Base-by-base conservation (phyloP, 2,329 filamentous ascomycete species). In the Ascochyta lentis region DNA sequence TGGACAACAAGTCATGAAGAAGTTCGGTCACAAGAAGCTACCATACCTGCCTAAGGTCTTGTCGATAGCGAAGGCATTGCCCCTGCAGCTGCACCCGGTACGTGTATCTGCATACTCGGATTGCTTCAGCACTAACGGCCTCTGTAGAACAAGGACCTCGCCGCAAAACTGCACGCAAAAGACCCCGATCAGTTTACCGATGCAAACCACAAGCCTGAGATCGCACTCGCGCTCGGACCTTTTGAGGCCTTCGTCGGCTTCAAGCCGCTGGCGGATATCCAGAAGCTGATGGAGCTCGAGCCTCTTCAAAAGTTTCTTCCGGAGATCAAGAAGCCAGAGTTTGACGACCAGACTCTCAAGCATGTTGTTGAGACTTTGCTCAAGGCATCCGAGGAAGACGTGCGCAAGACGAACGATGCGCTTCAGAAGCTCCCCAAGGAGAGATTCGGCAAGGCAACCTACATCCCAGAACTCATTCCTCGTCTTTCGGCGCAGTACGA, bases 191-290 rank as follows among this genome's bases (percentile, higher is more conserved):
- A 85, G 54, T 92, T 89, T 71, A 84, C 84, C 1, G 89, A 93
- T 61, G 77, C 83, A 3, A 92, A 92, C 71, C 89, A 92, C 79
- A 92, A 92, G 75, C 89, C 90, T 1, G 89, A 93, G 69, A 92
- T 93, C 49, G 89, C 89, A 0, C 78, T 93, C 1, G 89, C 89
- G 0, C 76, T 92, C 1, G 81, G 83, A 12, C 83, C 86, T 22
- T 92, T 93, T 65, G 89, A 92, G 71, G 86, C 89, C 0, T 92
- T 93, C 64, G 87, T 86, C 9, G 89, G 89, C 6, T 92, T 87
- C 78, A 92, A 90, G 68, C 85, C 88, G 0, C 76, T 89, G 0
- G 67, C 74, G 9, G 79, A 86, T 2, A 86, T 92, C 54, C 75
- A 85, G 29, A 69, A 78, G 0, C 75, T 91, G 1, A 81, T 91